Evolutionary conservation across 768 basidiomycete species (phyloP), one percentile per base, ranked within the genome.

Genomic region (Suillus clintonianus): DNA sequence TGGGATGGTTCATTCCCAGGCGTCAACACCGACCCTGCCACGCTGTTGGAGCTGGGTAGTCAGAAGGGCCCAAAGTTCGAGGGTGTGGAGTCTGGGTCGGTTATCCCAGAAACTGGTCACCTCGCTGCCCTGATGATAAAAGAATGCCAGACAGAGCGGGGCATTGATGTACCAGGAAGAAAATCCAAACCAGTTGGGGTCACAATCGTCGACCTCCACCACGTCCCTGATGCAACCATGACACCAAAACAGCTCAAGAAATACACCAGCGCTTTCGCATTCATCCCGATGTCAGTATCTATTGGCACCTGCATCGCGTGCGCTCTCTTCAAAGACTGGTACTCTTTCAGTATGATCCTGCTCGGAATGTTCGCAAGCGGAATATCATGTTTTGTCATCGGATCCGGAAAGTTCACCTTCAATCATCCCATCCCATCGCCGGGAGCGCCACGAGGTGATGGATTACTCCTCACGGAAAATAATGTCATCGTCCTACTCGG

Each of bases 1-100:
- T 78, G 77, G 64, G 71, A 74, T 39, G 76, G 73, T 11, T 68
- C 78, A 32, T 78, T 72, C 57, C 78, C 78, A 0, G 77, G 78
- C 3, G 67, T 72, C 32, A 71, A 73, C 30, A 70, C 70, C 3
- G 72, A 78, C 62, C 76, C 78, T 17, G 69, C 73, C 42, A 68
- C 69, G 2, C 62, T 78, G 43, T 75, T 79, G 42, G 76, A 70
- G 22, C 36, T 78, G 43, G 73, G 73, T 64, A 73, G 73, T 6
- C 63, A 63, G 61, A 69, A 66, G 19, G 78, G 77, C 9, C 78
- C 77, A 43, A 67, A 65, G n/a, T 79, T 74, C 54, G 67, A 68
- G 36, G 78, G 71, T 22, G 66, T 71, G 0, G 69, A 78, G 39
- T 77, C 78, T 0, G 78, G 78, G 10, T 73, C 74, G 15, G 41